Conservation (phyloP, 2,329 filamentous ascomycete species). For the Graphium sp. region DNA sequence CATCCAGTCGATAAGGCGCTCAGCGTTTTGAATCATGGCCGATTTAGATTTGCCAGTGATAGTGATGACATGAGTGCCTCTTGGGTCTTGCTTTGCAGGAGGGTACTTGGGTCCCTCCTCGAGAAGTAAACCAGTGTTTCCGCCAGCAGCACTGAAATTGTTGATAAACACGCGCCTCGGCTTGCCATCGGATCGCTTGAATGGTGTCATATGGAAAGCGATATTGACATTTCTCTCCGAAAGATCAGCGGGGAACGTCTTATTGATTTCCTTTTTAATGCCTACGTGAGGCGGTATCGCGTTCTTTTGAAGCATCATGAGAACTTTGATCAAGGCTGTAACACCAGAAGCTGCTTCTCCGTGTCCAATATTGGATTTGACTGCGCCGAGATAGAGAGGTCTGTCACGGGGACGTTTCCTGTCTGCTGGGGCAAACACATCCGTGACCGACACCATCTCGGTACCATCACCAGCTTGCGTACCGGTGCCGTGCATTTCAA, state of each 20-base stretch:
- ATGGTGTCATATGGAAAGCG: conserved; percentile 32
- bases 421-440: conserved; percentile 28
- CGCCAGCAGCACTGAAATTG: conserved; percentile 56
- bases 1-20: conserved; percentile 36
- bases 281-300: conserved; percentile 49
- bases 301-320: conserved; percentile 47
- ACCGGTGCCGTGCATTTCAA: conserved; percentile 83
- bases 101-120: conserved; percentile 38
- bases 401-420: conserved; percentile 26
- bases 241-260: conserved; percentile 38
- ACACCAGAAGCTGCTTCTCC: conserved; percentile 44
- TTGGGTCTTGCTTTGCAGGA: conserved; percentile 31
- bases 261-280: conserved; percentile 48
- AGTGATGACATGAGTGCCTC: conserved; percentile 39
- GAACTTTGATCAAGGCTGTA: conserved; percentile 45
- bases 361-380: conserved; percentile 50
- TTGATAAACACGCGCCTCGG: conserved; percentile 39
- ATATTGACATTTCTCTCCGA: conserved; percentile 41
- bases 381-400: conserved; percentile 44
- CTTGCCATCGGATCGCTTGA: conserved; percentile 27
- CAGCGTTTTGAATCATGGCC: conserved; percentile 40
- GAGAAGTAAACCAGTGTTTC: conserved; percentile 51
- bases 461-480: conserved; percentile 72
- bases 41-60: conserved; percentile 38
- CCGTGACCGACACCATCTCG: conserved; percentile 64